These are phyloP conservation scores for Veloporphyrellus conicus DNA, from an alignment of 1,284 basidiomycete genomes.

Conservation along the genomic window DNA sequence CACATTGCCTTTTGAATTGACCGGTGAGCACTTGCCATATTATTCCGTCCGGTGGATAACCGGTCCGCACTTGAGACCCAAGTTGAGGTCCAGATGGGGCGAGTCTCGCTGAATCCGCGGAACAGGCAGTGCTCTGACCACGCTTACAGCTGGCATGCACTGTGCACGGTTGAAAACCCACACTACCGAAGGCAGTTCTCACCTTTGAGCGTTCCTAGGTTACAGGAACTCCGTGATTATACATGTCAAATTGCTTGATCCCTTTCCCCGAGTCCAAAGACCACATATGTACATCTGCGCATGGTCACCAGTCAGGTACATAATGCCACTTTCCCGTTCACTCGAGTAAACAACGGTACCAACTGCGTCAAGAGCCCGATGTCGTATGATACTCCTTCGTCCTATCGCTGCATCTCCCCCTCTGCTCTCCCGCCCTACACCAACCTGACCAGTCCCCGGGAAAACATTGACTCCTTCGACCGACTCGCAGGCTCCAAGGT, in stretches of 20 bases:
- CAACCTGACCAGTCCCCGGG: conserved; percentile 5
- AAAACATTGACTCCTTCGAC: background rate
- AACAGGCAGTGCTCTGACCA: background rate
- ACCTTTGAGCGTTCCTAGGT: conserved; percentile 16
- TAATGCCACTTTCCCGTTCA: conserved; percentile 2
- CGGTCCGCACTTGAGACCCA: no score
- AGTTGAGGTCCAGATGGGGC: no score
- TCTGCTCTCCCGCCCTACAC: conserved; percentile 19
- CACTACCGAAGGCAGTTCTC: conserved; percentile 7
- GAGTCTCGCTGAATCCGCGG: background rate
- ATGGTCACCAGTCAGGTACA: conserved; percentile 1
- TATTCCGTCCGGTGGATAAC: background rate
- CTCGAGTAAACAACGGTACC: background rate
- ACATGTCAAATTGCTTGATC: background rate
- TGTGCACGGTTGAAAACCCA: background rate
- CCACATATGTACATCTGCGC: conserved; percentile 2
- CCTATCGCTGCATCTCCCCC: conserved; percentile 1
- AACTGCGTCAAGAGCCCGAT: conserved; percentile 10
- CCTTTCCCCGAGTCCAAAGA: conserved; percentile 1
- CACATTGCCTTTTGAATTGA: background rate
- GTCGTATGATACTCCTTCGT: conserved; percentile 10
- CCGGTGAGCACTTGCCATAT: background rate
- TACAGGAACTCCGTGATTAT: conserved; percentile 6
- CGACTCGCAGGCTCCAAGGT: background rate
- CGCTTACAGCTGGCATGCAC: background rate